Conservation (phyloP, 768 basidiomycete species). For the Termitomyces sp. region DNA sequence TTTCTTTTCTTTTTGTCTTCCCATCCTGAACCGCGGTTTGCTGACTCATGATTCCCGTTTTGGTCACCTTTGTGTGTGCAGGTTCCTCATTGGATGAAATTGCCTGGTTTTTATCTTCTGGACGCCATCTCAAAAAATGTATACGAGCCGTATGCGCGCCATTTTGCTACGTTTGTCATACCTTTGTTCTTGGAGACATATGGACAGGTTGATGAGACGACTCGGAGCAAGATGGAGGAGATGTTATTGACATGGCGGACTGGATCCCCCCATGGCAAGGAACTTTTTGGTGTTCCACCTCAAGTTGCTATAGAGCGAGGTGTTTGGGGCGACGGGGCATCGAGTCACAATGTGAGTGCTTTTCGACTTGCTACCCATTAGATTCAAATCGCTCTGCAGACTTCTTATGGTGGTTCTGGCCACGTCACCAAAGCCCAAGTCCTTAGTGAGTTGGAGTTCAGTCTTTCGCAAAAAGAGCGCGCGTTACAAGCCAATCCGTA, state of each 20-base stretch:
- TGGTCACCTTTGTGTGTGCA: conserved; percentile 30
- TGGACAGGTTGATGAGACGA: conserved; percentile 74
- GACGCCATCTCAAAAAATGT: conserved; percentile 98
- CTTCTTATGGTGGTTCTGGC: conserved; percentile 31
- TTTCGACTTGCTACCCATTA: conserved; percentile 3
- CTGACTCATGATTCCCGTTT: conserved; percentile 62
- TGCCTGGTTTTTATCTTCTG: conserved; percentile 91
- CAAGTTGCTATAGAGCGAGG: conserved; percentile 83
- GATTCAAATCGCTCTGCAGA: conserved; percentile 14
- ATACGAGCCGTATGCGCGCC: conserved; percentile 84
- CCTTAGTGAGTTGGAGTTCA: conserved; percentile 76
- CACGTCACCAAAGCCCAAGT: conserved; percentile 75
- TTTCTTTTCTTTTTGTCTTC: conserved; percentile 10
- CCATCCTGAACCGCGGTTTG: conserved; percentile 39
- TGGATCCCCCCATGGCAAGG: conserved; percentile 72
- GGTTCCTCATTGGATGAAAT: conserved; percentile 87
- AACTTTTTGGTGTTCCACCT: conserved; percentile 78
- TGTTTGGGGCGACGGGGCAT: conserved; percentile 62
- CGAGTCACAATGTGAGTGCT: conserved; percentile 32
- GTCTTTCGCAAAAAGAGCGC: conserved; percentile 76
- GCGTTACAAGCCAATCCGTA: conserved; percentile 65
- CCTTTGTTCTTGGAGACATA: conserved; percentile 86
- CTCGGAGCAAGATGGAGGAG: conserved; percentile 95
- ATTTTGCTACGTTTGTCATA: conserved; percentile 78
- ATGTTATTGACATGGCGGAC: conserved; percentile 95